Evolutionary conservation across 78 protist genomes (phyloP).

Genomic region (Protostelium mycophagum): DNA sequence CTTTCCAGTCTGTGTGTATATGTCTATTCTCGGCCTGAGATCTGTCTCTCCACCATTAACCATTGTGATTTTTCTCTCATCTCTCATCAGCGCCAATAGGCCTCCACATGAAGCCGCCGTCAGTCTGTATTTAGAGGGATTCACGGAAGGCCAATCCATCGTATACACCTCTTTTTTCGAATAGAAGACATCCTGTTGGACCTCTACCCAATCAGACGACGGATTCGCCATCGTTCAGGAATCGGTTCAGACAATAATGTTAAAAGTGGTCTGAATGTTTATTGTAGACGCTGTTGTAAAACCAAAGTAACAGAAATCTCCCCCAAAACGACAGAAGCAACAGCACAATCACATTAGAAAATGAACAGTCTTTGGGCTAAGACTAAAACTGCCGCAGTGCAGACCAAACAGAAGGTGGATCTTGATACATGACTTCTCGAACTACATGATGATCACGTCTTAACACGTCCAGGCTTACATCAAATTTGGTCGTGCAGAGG

Average conservation of each 20-base stretch:
- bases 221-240: not conserved
- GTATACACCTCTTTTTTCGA: not conserved
- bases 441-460: not conserved
- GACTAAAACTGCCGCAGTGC: not conserved
- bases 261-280: not conserved
- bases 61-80: not conserved
- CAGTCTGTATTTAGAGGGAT: not conserved
- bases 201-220: not conserved
- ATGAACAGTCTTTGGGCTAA: not conserved
- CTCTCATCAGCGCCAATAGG: not conserved
- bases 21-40: not conserved
- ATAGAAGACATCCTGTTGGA: not conserved
- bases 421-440: not conserved
- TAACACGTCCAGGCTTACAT: not conserved
- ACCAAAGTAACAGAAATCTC: not conserved
- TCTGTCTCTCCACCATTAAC: not conserved
- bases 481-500: not conserved
- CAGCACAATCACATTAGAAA: too few relatives aligned
- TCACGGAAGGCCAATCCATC: not conserved
- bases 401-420: not conserved
- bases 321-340: not conserved
- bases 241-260: too few relatives aligned
- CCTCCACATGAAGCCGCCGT: not conserved
- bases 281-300: not conserved
- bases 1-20: not conserved